phyloP scores from a whole-genome alignment of 2,329 filamentous ascomycete genomes.

The Teratosphaeria nubilosa region DNA sequence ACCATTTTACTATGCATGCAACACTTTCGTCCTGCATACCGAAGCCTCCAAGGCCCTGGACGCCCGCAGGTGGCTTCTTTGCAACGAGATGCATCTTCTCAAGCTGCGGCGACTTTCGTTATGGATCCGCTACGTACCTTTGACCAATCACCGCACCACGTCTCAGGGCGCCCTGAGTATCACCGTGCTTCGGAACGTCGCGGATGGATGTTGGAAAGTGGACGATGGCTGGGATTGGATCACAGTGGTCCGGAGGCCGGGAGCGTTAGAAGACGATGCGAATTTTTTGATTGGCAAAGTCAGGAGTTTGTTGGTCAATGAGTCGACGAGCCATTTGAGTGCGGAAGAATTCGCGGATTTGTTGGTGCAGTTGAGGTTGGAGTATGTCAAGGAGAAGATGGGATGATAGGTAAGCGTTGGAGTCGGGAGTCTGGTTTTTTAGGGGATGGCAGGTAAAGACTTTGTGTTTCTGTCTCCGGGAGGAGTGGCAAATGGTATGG shows the following conservation, averaged over 20 bases:
- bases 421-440: neutral
- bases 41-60: conserved; percentile 20
- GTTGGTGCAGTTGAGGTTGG: conserved; percentile 10
- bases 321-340: conserved; percentile 6
- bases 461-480: neutral
- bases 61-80: conserved; percentile 15
- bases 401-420: neutral
- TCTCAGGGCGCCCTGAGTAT: conserved; percentile 16
- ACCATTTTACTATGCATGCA: conserved; percentile 21
- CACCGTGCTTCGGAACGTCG: conserved; percentile 4
- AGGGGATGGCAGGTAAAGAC: neutral
- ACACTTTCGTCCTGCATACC: conserved; percentile 22
- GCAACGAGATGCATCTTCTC: conserved; percentile 11
- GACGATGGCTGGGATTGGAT: conserved; percentile 19
- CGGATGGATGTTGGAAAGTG: conserved; percentile 10
- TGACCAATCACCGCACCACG: conserved; percentile 3
- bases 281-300: conserved; percentile 13
- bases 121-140: conserved; percentile 19
- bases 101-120: conserved; percentile 13
- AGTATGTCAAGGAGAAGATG: conserved; percentile 15
- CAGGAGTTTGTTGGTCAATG: conserved; percentile 1
- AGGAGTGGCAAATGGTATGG: neutral
- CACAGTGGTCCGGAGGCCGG: conserved; percentile 17
- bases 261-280: conserved; percentile 12
- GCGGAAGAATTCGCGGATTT: conserved; percentile 11